phyloP scores from a whole-genome alignment of 106 monocot species.

The Alisma plantagoaquatica region DNA sequence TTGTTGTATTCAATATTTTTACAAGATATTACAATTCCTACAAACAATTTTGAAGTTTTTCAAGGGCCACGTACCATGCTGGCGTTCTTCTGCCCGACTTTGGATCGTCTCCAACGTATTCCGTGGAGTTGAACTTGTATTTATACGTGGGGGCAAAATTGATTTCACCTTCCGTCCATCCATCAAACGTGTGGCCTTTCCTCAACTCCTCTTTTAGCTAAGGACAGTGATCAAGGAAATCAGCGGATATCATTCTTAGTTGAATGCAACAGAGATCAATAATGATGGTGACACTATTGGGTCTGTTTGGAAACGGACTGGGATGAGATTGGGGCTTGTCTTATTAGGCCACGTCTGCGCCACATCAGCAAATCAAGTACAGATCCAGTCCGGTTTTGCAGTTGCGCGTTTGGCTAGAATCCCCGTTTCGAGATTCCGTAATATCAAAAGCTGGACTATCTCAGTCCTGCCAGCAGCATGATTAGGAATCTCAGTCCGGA shows the following conservation, averaged over 20 bases:
- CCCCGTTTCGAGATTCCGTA: too few relatives aligned
- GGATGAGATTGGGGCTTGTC: background rate
- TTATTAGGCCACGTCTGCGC: background rate
- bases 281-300: background rate
- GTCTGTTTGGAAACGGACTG: background rate
- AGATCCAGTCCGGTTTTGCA: too few relatives aligned
- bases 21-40: too few relatives aligned
- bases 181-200: constrained; percentile 78
- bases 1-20: too few relatives aligned
- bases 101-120: constrained; percentile 52
- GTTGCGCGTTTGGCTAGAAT: too few relatives aligned
- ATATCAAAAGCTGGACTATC: too few relatives aligned
- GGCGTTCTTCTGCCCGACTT: constrained; percentile 69
- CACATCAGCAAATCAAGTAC: background rate
- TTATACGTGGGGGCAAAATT: constrained; percentile 89
- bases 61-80: constrained; percentile 87
- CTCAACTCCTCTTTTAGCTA: constrained; percentile 63
- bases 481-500: too few relatives aligned
- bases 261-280: background rate
- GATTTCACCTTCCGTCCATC: constrained; percentile 81
- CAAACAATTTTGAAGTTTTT: too few relatives aligned
- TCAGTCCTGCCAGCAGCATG: too few relatives aligned
- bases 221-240: background rate
- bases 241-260: too few relatives aligned
- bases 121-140: constrained; percentile 50